Percentiles rank a stretch among this genome's conserved stretches.
Conservation (phyloP, 352 stramenopile species). For the Blastocystis sp. region DNA sequence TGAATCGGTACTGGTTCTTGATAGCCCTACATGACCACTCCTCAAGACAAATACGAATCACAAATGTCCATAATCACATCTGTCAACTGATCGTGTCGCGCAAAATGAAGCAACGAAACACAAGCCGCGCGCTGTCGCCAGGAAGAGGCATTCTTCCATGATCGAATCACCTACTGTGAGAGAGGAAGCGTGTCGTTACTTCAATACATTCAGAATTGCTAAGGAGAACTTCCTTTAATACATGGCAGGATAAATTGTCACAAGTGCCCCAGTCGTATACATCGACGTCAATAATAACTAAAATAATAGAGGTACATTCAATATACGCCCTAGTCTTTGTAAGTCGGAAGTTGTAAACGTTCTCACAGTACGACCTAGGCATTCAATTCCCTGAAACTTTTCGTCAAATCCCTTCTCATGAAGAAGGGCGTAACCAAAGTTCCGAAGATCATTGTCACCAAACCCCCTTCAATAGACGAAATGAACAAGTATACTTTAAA, state of each 20-base stretch:
- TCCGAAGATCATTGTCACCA: not conserved
- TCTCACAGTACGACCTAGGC: not conserved
- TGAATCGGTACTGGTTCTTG: slow-evolving; percentile 9
- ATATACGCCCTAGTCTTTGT: not conserved
- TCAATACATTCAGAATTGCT: not conserved
- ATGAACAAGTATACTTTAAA: not conserved
- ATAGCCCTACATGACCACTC: not conserved
- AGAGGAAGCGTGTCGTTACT: not conserved
- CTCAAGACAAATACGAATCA: not conserved
- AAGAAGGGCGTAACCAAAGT: not conserved
- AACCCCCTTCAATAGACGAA: not conserved
- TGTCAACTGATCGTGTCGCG: not conserved
- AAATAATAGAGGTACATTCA: not conserved
- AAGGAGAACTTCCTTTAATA: not conserved
- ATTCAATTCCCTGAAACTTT: slow-evolving; percentile 34
- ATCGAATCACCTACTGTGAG: not conserved
- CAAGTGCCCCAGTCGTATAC: slow-evolving; percentile 43
- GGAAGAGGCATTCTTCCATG: slow-evolving; percentile 12
- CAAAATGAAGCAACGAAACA: slow-evolving; percentile 36
- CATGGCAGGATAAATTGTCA: slow-evolving; percentile 10
- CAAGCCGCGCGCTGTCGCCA: slow-evolving; percentile 32
- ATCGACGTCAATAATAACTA: slow-evolving; percentile 1
- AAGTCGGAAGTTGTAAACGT: not conserved
- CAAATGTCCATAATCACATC: slow-evolving; percentile 25
- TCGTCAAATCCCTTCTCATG: not conserved